Conservation (phyloP, 129 eudicot species). For the Gnaphalium uliginosum region DNA sequence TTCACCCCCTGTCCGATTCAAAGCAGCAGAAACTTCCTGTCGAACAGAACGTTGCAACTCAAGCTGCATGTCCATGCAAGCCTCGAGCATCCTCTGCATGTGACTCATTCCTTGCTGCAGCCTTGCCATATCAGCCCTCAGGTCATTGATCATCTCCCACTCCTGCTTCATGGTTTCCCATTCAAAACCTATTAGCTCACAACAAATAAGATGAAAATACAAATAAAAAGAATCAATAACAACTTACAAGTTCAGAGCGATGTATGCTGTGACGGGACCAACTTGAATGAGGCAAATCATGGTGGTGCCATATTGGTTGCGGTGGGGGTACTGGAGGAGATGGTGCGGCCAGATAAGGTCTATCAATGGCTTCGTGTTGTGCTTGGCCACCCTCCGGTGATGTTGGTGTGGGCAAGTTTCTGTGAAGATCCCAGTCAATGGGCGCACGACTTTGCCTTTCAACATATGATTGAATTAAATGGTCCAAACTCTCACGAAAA, state of each 20-base stretch:
- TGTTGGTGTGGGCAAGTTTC: slow-evolving; percentile 69
- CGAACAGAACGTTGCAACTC: slow-evolving; percentile 97
- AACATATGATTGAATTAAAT: slow-evolving; percentile 90
- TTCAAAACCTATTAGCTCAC: neutral
- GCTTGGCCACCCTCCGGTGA: slow-evolving; percentile 56
- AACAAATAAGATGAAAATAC: neutral
- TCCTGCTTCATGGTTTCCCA: slow-evolving; percentile 49
- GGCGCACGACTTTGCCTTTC: slow-evolving; percentile 81
- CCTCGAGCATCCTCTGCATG: slow-evolving; percentile 98
- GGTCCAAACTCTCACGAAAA: slow-evolving; percentile 92
- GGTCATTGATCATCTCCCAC: slow-evolving; percentile 96
- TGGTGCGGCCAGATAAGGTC: slow-evolving; percentile 63
- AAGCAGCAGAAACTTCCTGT: slow-evolving; percentile 99
- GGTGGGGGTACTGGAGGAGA: slow-evolving; percentile 96
- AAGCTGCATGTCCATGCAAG: slow-evolving; percentile 99
- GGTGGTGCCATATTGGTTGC: slow-evolving; percentile 97
- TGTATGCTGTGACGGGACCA: slow-evolving; percentile 83
- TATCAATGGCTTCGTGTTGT: slow-evolving; percentile 46
- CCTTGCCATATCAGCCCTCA: slow-evolving; percentile 85
- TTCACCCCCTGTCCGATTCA: slow-evolving; percentile 68
- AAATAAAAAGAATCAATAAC: neutral
- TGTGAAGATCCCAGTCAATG: slow-evolving; percentile 90
- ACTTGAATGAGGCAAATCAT: slow-evolving; percentile 67
- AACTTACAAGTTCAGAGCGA: slow-evolving; percentile 88
- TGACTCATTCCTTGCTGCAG: slow-evolving; percentile 99